Percentiles rank a stretch among this genome's conserved stretches.
These are phyloP conservation scores for Dioszegia hungarica DNA, from an alignment of 768 basidiomycete genomes.

Conservation along the genomic window DNA sequence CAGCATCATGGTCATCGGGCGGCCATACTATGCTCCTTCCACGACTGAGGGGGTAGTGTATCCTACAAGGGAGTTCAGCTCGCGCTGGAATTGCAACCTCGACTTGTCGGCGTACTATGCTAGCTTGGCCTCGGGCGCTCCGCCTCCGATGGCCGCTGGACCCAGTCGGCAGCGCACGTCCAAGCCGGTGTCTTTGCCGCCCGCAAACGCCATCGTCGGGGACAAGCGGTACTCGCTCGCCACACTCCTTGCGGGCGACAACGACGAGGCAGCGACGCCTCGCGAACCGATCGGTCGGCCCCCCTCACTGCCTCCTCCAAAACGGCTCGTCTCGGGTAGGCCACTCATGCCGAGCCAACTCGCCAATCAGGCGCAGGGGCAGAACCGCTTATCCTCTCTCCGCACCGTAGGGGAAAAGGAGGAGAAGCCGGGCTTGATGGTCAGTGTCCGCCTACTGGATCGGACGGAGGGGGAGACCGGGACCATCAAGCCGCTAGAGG, in stretches of 20 bases:
- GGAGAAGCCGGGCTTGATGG: slow-evolving; percentile 31
- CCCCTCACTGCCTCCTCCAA: not conserved
- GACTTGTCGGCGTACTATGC: slow-evolving; percentile 58
- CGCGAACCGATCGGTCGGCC: not conserved
- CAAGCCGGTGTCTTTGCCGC: slow-evolving; percentile 1
- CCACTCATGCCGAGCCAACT: slow-evolving; percentile 35
- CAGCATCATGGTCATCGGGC: slow-evolving; percentile 70
- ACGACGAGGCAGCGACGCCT: slow-evolving; percentile 1
- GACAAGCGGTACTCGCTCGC: slow-evolving; percentile 43
- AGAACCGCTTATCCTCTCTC: not conserved
- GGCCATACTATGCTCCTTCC: slow-evolving; percentile 55
- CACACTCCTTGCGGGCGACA: slow-evolving; percentile 20
- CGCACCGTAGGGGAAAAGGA: not conserved
- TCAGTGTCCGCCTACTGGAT: slow-evolving; percentile 35
- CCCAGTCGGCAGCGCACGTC: slow-evolving; percentile 5
- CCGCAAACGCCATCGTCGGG: slow-evolving; percentile 33
- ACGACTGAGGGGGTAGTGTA: not conserved
- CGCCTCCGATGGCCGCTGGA: not conserved
- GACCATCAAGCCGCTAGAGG: slow-evolving; percentile 27
- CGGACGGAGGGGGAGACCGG: not conserved
- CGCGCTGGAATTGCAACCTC: slow-evolving; percentile 84
- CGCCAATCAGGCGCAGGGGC: slow-evolving; percentile 5
- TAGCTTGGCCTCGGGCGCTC: slow-evolving; percentile 7
- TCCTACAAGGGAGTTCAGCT: slow-evolving; percentile 71
- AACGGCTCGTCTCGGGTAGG: not conserved